Evolutionary conservation across 2,329 filamentous ascomycete species (phyloP), one percentile per base, ranked within the genome.

Genomic region (Xylaria sp.): DNA sequence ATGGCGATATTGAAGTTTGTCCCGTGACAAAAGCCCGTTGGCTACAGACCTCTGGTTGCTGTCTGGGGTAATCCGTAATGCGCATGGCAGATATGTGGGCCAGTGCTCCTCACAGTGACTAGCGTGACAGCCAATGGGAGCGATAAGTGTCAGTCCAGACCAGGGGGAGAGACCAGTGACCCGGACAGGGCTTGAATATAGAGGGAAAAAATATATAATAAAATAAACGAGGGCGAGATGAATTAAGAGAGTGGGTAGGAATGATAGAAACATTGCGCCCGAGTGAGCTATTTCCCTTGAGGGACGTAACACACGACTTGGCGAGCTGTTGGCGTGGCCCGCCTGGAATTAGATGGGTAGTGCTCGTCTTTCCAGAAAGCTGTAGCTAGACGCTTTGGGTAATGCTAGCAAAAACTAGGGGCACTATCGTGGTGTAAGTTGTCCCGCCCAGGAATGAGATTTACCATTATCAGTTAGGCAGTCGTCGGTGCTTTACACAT

Each of bases 121-220:
- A 52, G 36, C 20, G 20, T 10, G 9, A 23, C 23, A 62, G 48
- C 58, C 58, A 62, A 62, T 62, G 20, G 64, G 23, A 18, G 3
- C 3, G 39, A 39, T 9, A 31, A 39, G 57, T 39, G 25, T 31
- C 20, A 41, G 36, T 36, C 13, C 20, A 36, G 36, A 36, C 41
- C 51, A 51, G 51, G 51, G 57, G 23, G 5, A n/a, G 51, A 66
- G 28, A 28, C 15, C 9, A 13, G 41, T 49, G 64, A 56, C 36
- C 28, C 23, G 28, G 25, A 31, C 25, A 4, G 39, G 46, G 20
- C 18, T 3, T n/a, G 8, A 5, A 18, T 48, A 20, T 8, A 25
- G 12, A n/a, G 46, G 7, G 23, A 25, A 46, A 23, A n/a, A 48
- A 55, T 10, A 28, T 28, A 28, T 2, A 28, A 28, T 28, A 28